Conservation (phyloP, 116 monocot genomes). For the Trichopus zeylanicus region DNA sequence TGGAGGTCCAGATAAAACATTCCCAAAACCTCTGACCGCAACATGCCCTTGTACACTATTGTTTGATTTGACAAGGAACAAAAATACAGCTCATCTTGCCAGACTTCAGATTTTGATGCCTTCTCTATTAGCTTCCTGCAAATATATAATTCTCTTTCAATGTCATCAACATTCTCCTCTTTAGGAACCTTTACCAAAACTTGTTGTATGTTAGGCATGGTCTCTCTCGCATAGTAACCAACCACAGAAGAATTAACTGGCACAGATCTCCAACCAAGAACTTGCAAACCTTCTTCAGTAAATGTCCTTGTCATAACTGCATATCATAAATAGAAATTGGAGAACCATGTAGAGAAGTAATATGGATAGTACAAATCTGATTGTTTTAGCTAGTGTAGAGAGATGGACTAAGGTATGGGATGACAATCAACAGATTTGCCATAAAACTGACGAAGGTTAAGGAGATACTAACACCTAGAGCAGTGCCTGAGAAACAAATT, state of each 20-base stretch:
- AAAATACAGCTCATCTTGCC: slow-evolving; percentile 88
- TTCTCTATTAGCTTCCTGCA: slow-evolving; percentile 82
- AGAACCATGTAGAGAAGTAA: background rate
- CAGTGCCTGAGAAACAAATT: too few relatives aligned
- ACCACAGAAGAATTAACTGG: slow-evolving; percentile 74
- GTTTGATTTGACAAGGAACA: slow-evolving; percentile 93
- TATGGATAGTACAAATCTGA: too few relatives aligned
- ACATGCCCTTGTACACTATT: slow-evolving; percentile 98
- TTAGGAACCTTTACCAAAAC: slow-evolving; percentile 78
- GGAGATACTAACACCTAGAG: too few relatives aligned
- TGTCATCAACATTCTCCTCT: slow-evolving; percentile 80
- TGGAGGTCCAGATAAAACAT: slow-evolving; percentile 87
- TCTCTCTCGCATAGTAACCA: slow-evolving; percentile 89
- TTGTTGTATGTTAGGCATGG: slow-evolving; percentile 92
- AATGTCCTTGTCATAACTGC: slow-evolving; percentile 71
- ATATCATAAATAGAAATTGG: slow-evolving; percentile 5
- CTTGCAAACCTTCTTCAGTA: slow-evolving; percentile 81
- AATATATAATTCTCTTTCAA: slow-evolving; percentile 95
- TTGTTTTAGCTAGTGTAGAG: too few relatives aligned
- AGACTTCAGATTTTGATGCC: slow-evolving; percentile 46
- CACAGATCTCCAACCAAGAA: slow-evolving; percentile 94
- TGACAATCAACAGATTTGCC: too few relatives aligned
- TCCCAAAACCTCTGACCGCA: slow-evolving; percentile 84
- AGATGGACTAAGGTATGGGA: too few relatives aligned
- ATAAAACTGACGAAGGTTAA: too few relatives aligned